Evolutionary conservation across 2,329 filamentous ascomycete genomes (phyloP), one percentile per base, ranked within the genome.

Genomic region (Tothia fuscella): DNA sequence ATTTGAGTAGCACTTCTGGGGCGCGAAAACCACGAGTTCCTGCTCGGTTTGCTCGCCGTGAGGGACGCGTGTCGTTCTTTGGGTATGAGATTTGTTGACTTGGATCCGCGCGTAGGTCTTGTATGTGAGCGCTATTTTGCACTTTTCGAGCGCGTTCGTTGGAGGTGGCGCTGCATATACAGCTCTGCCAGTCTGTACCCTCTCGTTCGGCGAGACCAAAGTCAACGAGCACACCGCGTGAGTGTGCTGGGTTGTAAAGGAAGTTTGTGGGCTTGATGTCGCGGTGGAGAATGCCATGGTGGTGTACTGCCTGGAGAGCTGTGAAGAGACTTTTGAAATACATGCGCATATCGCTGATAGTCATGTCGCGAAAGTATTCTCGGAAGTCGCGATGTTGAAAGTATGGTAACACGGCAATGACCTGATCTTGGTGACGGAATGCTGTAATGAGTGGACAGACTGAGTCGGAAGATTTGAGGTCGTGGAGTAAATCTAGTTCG

Each of bases 241-340:
- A 76, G 32, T 79, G 76, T 9, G 76, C 66, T 0, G 85, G 84
- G 49, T 93, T 86, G 63, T 96, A 96, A 29, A 96, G 72, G 53
- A 96, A 96, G 56, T 96, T 96, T 17, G 93, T 98, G 5, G 91
- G 91, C 56, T 96, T 96, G 57, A 96, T 94, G 56, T 96, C 88
- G 48, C 88, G 79, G 57, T 98, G 91, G 16, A 98, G 74, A 46
- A 98, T 96, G 30, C 76, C 72, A 54, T 84, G 77, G 5, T 76
- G 72, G 59, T 98, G 91, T 4, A 95, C 88, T 30, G 83, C 81
- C 35, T 74, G 71, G 9, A 98, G 70, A 1, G 88, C 91, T 2
- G 79, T 82, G 57, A 98, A 91, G 4, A 98, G 72, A 33, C 83
- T 89, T 25, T 80, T 75, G 52, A 98, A 82, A 61, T 98, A 98